Base-by-base conservation (phyloP, 768 basidiomycete species). In the Tephrocybe sp. region DNA sequence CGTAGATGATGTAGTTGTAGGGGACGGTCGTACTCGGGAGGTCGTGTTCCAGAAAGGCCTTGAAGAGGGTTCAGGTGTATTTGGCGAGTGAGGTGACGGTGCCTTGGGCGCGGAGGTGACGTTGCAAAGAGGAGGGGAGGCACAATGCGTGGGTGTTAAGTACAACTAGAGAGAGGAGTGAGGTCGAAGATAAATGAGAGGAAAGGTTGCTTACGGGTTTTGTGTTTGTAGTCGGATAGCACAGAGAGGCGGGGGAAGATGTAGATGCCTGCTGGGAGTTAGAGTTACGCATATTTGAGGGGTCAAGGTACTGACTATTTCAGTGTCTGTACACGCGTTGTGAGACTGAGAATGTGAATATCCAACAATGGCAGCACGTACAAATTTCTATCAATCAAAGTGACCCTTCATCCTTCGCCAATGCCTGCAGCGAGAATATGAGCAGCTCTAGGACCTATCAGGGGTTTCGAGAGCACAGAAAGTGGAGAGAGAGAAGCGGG, bases 331-430 rank as follows among this genome's bases (percentile, higher is more conserved):
- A n/a, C n/a, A n/a, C n/a, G n/a, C 28, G 26, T 12, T 15, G 13
- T 16, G 11, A 16, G 41, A 50, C 5, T 47, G 44, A 21, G 3
- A 19, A 35, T 27, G 15, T 44, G 16, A 40, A 18, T 39, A 12
- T 11, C 36, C 9, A 16, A 22, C 30, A 2, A 5, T 6, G 46
- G 47, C 39, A 39, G 47, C 9, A 69, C 76, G 52, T 63, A 82
- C 75, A 75, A 78, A 60, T 87, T 85, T 40, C 80, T 68, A 54
- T 85, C 83, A 30, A 86, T 69, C 11, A 84, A 62, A 4, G 84
- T 68, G 21, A 86, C 69, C 22, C 75, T 71, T 79, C 82, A 81
- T 13, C 65, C 76, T 12, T 68, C 63, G 4, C 81, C 81, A 15
- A 84, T 61, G 12, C 67, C 68, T 6, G 74, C 64, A 7, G 76